Evolutionary conservation across 768 basidiomycete genomes (phyloP), one percentile per base, ranked within the genome.

Genomic region (Naematelia encephala): DNA sequence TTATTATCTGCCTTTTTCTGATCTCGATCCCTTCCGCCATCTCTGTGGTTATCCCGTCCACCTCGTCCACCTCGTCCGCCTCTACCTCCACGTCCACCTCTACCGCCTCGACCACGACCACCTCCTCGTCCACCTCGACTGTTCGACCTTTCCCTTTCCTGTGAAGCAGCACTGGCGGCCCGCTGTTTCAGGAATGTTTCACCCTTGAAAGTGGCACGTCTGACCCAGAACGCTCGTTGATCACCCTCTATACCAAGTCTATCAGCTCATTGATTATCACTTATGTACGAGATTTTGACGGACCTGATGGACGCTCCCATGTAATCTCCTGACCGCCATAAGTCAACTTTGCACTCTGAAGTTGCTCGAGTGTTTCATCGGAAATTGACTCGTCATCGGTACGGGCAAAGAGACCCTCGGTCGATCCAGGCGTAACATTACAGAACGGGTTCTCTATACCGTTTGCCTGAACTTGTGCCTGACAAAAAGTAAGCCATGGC

Each of bases 181-280:
- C 42, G 34, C 19, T 44, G 22, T 39, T 27, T 19, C 43, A 13
- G 60, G 2, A 70, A 70, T 19, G 62, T 51, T 42, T 66, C 70
- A n/a, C 74, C 78, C 55, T 73, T 69, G 72, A 76, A 78, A 50
- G 65, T 68, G 12, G 76, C 78, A 54, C 78, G 67, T 8, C 62
- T 66, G 11, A 66, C 61, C 70, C 75, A 78, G 69, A 77, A 77
- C 13, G 66, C 62, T 49, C 70, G 61, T 53, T 75, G 66, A 49
- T 73, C 78, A 16, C 71, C 64, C 49, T 69, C 75, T 72, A 51
- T 47, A 47, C 42, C n/a, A 48, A 44, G 22, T 12, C 13, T 34
- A 46, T 51, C 8, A 34, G 46, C 30, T 42, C 48, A 22, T 23
- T 44, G 23, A 46, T 42, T n/a, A 57, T 28, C 48, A 5, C 27